A percentile compares a stretch with the other conserved stretches of the same genome.
These are phyloP conservation scores for Cryptococcus sp. DNA, from an alignment of 1,284 basidiomycete genomes.

Conservation along the genomic window DNA sequence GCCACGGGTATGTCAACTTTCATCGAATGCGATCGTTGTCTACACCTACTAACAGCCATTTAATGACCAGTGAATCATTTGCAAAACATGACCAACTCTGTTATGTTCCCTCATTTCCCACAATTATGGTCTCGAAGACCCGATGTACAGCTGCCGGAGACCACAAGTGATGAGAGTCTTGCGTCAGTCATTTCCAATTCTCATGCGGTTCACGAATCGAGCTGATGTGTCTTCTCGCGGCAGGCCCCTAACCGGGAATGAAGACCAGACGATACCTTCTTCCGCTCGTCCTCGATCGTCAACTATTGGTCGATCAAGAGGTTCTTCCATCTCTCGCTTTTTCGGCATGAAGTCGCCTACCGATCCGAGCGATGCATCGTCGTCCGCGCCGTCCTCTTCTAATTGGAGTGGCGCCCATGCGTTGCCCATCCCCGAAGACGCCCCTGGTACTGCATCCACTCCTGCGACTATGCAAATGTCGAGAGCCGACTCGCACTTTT, in stretches of 20 bases:
- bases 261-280: too few species aligned
- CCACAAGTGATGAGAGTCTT: conserved; percentile 20
- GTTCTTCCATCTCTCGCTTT: neutral
- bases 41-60: neutral
- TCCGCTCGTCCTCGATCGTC: neutral
- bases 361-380: neutral
- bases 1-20: conserved; percentile 35
- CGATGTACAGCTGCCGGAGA: conserved; percentile 35
- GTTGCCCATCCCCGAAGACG: conserved; percentile 11
- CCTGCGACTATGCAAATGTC: neutral
- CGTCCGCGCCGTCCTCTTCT: neutral
- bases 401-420: conserved; percentile 9
- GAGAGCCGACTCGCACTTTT: neutral
- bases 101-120: conserved; percentile 50
- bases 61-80: conserved; percentile 42
- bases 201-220: neutral
- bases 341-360: neutral
- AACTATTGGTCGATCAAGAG: too few species aligned
- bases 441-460: neutral
- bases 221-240: too few species aligned
- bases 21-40: neutral
- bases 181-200: conserved; percentile 11
- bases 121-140: conserved; percentile 44
- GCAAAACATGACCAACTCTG: conserved; percentile 50
- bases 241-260: too few species aligned